Conservation (phyloP, 208 protist genomes). For the Wallacemonas rigidus region DNA sequence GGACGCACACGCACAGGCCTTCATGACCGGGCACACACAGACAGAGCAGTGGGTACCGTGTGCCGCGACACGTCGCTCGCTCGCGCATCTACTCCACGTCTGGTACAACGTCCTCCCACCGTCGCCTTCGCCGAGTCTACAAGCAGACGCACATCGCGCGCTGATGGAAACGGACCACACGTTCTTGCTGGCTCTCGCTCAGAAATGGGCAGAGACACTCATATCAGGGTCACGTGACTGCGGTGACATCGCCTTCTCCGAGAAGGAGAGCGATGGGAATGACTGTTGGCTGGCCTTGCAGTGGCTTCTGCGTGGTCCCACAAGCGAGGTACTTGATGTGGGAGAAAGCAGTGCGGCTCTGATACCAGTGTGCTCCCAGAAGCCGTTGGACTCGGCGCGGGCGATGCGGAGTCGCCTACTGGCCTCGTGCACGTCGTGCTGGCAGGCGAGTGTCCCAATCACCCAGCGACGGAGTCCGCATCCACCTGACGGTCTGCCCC, state of each 20-base stretch:
- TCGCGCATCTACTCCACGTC: slow-evolving; percentile 6
- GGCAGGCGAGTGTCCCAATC: no score
- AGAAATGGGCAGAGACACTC: not conserved
- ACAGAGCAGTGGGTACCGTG: no score
- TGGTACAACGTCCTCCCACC: slow-evolving; percentile 4
- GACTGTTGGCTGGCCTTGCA: not conserved
- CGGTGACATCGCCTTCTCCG: not conserved
- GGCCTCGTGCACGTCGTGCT: no score
- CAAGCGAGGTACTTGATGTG: not conserved
- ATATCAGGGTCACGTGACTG: not conserved
- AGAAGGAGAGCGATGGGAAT: not conserved
- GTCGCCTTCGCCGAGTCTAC: not conserved
- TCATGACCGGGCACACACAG: not conserved
- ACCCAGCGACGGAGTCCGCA: no score
- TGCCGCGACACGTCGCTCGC: not conserved
- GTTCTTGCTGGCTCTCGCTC: not conserved
- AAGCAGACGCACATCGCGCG: not conserved
- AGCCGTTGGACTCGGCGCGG: no score
- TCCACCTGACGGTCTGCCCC: no score
- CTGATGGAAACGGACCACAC: not conserved
- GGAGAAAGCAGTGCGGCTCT: no score
- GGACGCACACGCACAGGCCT: not conserved
- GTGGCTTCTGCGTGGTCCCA: not conserved
- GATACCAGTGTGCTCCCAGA: no score
- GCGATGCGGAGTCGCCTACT: no score